Percentiles rank a stretch among this genome's conserved stretches.
phyloP scores from a whole-genome alignment of 768 basidiomycete species.

The Neoboletus brunneissimus region DNA sequence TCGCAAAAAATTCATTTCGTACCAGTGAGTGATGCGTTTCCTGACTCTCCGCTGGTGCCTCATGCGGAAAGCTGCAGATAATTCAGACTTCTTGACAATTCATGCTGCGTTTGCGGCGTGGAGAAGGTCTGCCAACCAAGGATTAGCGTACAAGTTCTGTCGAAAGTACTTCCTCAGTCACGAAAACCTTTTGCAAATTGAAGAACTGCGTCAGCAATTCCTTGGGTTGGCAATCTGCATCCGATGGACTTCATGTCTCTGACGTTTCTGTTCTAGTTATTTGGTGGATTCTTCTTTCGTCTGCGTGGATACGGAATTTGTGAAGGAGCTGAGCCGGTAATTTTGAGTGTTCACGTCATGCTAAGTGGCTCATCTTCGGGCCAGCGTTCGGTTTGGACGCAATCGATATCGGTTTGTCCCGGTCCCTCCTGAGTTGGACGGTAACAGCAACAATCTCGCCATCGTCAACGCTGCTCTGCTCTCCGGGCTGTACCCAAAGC shows the following conservation, averaged over 20 bases:
- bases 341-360: background rate
- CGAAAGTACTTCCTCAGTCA: constrained; percentile 77
- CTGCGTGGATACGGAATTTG: constrained; percentile 57
- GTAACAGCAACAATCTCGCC: constrained; percentile 59
- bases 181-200: constrained; percentile 94
- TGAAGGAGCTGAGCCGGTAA: constrained; percentile 69
- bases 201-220: constrained; percentile 91
- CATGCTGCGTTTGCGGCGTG: constrained; percentile 89
- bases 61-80: constrained; percentile 48
- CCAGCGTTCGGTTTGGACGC: constrained; percentile 72
- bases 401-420: constrained; percentile 71
- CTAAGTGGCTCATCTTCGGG: constrained; percentile 3
- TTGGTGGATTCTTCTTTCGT: constrained; percentile 88
- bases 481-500: constrained; percentile 89
- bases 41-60: background rate
- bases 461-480: constrained; percentile 80
- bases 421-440: constrained; percentile 69
- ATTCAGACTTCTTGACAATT: constrained; percentile 92
- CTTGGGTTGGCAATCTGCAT: constrained; percentile 47
- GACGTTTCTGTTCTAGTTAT: constrained; percentile 48
- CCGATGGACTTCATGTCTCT: constrained; percentile 2
- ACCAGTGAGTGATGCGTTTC: constrained; percentile 46
- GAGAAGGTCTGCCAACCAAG: constrained; percentile 66
- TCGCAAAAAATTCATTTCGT: constrained; percentile 77
- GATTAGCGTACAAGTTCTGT: constrained; percentile 72